Base-by-base conservation (phyloP, 495 filamentous ascomycete genomes). In the Penicillium odoratum region DNA sequence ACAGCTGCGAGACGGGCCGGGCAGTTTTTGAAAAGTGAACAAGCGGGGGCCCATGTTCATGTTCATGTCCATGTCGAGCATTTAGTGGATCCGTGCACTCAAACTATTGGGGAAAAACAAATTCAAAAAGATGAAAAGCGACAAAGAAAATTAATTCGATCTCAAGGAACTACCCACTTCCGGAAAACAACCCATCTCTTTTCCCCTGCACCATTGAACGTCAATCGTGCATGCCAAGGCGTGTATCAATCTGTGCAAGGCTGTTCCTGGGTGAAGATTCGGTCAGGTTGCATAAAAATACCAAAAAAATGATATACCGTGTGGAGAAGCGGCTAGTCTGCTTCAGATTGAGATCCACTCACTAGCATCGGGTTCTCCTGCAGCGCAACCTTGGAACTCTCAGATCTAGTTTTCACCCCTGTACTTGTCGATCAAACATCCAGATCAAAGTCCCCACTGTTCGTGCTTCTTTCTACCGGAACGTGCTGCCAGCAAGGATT, bases 401-500 rank as follows among this genome's bases (percentile, higher is more conserved):
- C 56, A 64, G 60, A 66, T 69, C 59, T 60, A 58, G 45, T 28
- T 34, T 48, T 29, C 47, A 10, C 45, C 34, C 43, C 46, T 25
- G 29, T 33, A 11, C 5, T 9, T 51, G 26, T 38, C 26, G 21
- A 53, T 30, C 38, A 42, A 34, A 42, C 25, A n/a, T 21, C 36
- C 34, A 28, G 36, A 42, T 18, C 51, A 16, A 29, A 2, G 4
- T 43, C 51, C 26, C 51, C 36, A 53, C 51, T 30, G 51, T 53
- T 42, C 42, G 42, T 45, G 26, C n/a, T 28, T 13, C 8, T 51
- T 34, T 51, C 21, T 56, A 42, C 47, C 60, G 56, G 51, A 69
- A 69, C 66, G 66, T 69, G 66, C 53, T 60, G 47, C 56, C 56
- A 50, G 66, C 66, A 69, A 62, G 66, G 63, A 69, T 62, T 43